These are phyloP conservation scores for Fusarium anguioides DNA, from an alignment of 2,329 filamentous ascomycete species.

Conservation along the genomic window DNA sequence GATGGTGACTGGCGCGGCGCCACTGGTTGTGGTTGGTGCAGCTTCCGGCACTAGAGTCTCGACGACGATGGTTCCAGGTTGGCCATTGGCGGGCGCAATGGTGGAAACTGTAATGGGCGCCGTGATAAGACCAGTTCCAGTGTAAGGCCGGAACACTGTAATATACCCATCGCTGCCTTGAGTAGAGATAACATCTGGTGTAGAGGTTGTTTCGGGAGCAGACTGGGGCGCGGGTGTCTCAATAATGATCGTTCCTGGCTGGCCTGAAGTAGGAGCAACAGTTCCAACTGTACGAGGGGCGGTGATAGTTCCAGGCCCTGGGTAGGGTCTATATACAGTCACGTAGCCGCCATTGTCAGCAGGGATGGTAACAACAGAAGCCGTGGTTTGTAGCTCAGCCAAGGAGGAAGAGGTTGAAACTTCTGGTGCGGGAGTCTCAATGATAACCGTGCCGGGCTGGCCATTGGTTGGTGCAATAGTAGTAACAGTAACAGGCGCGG, in stretches of 20 bases:
- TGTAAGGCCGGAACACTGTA: slow-evolving; percentile 23
- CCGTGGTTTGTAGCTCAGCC: neutral
- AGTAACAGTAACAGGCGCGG: slow-evolving; percentile 24
- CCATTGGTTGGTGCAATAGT: slow-evolving; percentile 19
- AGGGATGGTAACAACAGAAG: slow-evolving; percentile 19
- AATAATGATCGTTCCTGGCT: slow-evolving; percentile 31
- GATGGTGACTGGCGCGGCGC: slow-evolving; percentile 11
- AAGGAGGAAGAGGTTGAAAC: neutral
- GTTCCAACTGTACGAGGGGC: slow-evolving; percentile 23
- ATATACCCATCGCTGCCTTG: slow-evolving; percentile 24
- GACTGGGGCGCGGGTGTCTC: slow-evolving; percentile 24
- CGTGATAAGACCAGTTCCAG: slow-evolving; percentile 13
- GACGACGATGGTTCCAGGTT: slow-evolving; percentile 26
- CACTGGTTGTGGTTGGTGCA: neutral
- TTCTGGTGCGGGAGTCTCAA: slow-evolving; percentile 22
- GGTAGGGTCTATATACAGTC: slow-evolving; percentile 28
- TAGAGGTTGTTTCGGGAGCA: neutral
- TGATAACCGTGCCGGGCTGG: slow-evolving; percentile 32
- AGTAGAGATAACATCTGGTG: neutral
- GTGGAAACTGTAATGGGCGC: slow-evolving; percentile 20
- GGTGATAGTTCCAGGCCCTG: slow-evolving; percentile 29
- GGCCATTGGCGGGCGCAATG: slow-evolving; percentile 12
- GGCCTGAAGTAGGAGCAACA: slow-evolving; percentile 8
- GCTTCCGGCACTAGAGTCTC: slow-evolving; percentile 11
- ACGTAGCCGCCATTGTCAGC: slow-evolving; percentile 15